Conservation (phyloP, 768 basidiomycete genomes). For the Mrakia gelida region DNA sequence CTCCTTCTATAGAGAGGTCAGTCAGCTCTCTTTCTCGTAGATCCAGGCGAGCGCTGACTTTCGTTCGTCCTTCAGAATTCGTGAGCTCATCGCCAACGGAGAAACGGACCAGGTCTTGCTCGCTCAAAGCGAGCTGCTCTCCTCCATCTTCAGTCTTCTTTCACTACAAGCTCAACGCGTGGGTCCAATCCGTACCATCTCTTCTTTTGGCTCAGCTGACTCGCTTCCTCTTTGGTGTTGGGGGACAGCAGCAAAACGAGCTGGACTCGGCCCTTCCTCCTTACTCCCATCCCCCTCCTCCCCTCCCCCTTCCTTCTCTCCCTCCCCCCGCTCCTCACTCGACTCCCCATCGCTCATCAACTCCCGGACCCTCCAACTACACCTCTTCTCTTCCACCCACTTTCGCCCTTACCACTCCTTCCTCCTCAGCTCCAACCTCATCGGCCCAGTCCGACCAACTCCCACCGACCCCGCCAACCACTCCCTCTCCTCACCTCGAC, state of each 20-base stretch:
- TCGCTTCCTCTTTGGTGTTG: not conserved
- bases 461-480: not conserved
- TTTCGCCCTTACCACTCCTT: too few species aligned
- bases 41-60: not conserved
- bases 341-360: not conserved
- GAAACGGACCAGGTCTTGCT: not conserved
- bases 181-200: not conserved
- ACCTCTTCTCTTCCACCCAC: too few species aligned
- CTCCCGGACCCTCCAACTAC: too few species aligned
- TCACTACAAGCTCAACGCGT: not conserved
- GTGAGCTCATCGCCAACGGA: not conserved
- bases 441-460: too few species aligned
- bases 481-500: not conserved
- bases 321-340: not conserved
- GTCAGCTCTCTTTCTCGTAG: not conserved
- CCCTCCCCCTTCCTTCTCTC: not conserved
- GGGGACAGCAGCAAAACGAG: not conserved
- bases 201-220: not conserved
- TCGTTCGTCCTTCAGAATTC: not conserved
- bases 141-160: not conserved
- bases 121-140: not conserved
- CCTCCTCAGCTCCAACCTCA: too few species aligned
- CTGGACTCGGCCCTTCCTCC: not conserved
- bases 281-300: not conserved
- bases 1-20: not conserved